Conservation (phyloP, 2,329 filamentous ascomycete genomes). For the Fusarium lateritium region DNA sequence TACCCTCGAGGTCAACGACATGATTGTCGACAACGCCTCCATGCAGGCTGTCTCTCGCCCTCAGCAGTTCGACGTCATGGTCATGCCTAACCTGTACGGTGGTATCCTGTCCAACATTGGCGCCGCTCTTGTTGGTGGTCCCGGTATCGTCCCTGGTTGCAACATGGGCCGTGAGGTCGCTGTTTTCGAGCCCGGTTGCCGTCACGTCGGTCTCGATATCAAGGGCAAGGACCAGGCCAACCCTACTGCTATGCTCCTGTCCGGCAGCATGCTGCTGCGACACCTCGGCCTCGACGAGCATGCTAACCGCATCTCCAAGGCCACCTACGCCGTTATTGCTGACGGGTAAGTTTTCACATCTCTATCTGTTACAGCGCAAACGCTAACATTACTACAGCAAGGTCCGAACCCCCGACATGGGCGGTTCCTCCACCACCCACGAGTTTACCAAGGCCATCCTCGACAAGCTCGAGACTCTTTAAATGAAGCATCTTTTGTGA, state of each 20-base stretch:
- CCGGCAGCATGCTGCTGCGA: slow-evolving; percentile 95
- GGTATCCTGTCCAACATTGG: slow-evolving; percentile 99
- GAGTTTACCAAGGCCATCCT: slow-evolving; percentile 96
- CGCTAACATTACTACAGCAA: slow-evolving; percentile 73
- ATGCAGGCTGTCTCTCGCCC: slow-evolving; percentile 98
- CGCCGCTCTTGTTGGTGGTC: slow-evolving; percentile 95
- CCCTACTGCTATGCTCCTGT: slow-evolving; percentile 95
- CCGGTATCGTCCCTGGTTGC: slow-evolving; percentile 97
- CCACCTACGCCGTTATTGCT: slow-evolving; percentile 82
- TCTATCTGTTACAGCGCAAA: background rate
- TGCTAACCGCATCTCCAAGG: slow-evolving; percentile 97
- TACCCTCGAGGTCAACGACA: slow-evolving; percentile 95
- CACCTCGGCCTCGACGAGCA: slow-evolving; percentile 98
- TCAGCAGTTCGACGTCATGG: slow-evolving; percentile 99
- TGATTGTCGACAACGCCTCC: slow-evolving; percentile 99
- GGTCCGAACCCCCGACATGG: slow-evolving; percentile 95
- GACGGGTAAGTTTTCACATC: slow-evolving; percentile 80
- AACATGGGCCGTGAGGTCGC: slow-evolving; percentile 99
- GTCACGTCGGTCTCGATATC: slow-evolving; percentile 99
- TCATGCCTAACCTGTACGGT: slow-evolving; percentile 99
- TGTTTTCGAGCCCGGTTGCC: slow-evolving; percentile 98
- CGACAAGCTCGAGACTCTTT: slow-evolving; percentile 90
- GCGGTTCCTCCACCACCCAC: slow-evolving; percentile 88
- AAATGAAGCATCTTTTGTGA: slow-evolving; percentile 55
- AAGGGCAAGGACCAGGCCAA: slow-evolving; percentile 99